phyloP scores from a whole-genome alignment of 768 basidiomycete species.

The Cubamyces sp. region DNA sequence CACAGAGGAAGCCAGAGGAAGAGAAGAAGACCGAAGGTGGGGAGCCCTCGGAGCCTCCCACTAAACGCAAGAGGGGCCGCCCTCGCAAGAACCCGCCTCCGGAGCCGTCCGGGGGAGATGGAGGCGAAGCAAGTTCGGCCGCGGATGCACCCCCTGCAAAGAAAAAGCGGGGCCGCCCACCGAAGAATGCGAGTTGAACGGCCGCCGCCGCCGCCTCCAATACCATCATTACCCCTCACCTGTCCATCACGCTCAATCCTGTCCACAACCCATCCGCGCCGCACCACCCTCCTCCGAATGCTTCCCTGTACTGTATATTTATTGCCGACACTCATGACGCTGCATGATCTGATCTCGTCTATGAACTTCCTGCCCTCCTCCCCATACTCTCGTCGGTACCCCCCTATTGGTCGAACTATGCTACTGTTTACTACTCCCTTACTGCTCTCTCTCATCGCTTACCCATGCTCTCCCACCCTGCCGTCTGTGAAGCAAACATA shows the following conservation, averaged over 20 bases:
- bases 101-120: conserved; percentile 46
- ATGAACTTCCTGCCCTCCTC: conserved; percentile 10
- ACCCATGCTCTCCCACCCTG: conserved; percentile 25
- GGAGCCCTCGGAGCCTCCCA: conserved; percentile 27
- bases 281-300: conserved; percentile 1
- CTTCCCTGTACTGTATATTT: conserved; percentile 23
- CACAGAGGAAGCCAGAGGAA: conserved; percentile 44
- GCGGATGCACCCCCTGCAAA: conserved; percentile 48
- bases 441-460: conserved; percentile 13
- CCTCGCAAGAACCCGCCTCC: conserved; percentile 58
- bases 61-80: conserved; percentile 62
- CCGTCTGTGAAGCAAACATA: conserved; percentile 29
- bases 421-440: conserved; percentile 14
- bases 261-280: conserved; percentile 1
- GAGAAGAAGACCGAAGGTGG: conserved; percentile 41
- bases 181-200: conserved; percentile 61
- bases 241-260: not conserved
- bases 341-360: conserved; percentile 20
- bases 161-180: conserved; percentile 75
- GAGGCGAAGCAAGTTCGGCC: conserved; percentile 23
- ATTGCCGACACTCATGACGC: conserved; percentile 20
- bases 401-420: conserved; percentile 10
- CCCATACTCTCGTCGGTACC: not conserved
- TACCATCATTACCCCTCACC: not conserved
- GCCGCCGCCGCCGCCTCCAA: not conserved